A percentile compares a stretch with the other conserved stretches of the same genome.
Evolutionary conservation across 192 early-diverging fungal genomes (phyloP).

Genomic region (Entomortierella chlamydospora): DNA sequence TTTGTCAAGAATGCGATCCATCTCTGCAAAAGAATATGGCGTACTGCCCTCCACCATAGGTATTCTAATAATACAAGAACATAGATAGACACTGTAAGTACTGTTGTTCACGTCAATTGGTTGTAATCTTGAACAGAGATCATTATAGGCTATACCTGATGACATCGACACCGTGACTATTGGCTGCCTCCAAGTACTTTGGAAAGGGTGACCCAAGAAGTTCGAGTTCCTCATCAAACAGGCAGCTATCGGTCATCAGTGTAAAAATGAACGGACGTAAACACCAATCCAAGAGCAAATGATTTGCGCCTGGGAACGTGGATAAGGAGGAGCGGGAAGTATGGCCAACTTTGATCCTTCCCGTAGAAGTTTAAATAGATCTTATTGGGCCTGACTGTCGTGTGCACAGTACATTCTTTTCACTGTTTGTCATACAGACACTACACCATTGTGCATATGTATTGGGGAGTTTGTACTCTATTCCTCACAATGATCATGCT

Average conservation of each 20-base stretch:
- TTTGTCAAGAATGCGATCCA: conserved; percentile 64
- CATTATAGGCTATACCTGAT: no score
- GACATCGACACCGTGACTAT: conserved; percentile 64
- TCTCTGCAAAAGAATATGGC: conserved; percentile 67
- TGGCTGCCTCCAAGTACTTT: conserved; percentile 66
- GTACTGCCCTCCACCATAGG: conserved; percentile 79
- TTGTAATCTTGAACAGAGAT: no score
- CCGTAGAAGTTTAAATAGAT: no score
- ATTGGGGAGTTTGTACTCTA: no score
- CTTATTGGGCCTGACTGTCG: conserved; percentile 1
- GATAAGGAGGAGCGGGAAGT: conserved; percentile 31
- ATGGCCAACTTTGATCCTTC: conserved; percentile 15
- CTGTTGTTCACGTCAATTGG: no score
- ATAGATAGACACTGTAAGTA: conserved; percentile 1
- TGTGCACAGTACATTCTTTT: conserved; percentile 25
- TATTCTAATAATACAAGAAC: conserved; percentile 55
- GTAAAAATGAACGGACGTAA: conserved; percentile 13
- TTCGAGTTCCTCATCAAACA: conserved; percentile 73
- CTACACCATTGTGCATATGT: no score
- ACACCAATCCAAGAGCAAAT: not conserved
- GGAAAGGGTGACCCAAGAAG: conserved; percentile 75
- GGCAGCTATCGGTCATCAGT: conserved; percentile 58
- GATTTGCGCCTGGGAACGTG: not conserved
- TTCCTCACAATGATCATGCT: not conserved
- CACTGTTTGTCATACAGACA: no score